Evolutionary conservation across 2,329 filamentous ascomycete genomes (phyloP).

Genomic region (Microcera coccophila): DNA sequence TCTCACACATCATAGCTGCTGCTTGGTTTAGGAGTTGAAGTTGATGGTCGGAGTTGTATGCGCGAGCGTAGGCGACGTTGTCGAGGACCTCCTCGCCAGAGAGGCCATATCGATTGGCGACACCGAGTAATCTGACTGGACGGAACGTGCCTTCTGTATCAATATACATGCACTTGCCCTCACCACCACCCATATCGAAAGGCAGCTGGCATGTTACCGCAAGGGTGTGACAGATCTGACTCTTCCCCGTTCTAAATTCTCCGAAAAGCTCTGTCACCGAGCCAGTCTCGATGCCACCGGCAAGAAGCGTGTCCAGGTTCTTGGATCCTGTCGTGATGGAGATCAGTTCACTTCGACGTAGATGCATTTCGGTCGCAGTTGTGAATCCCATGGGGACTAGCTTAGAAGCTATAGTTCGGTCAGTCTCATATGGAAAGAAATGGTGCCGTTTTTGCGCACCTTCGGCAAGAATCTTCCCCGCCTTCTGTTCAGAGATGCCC

Average conservation of each 20-base stretch:
- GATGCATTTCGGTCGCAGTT: constrained; percentile 98
- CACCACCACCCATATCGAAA: constrained; percentile 97
- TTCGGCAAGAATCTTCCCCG: constrained; percentile 83
- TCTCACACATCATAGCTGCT: constrained; percentile 99
- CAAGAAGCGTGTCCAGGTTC: constrained; percentile 89
- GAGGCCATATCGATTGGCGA: constrained; percentile 89
- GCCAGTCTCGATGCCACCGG: constrained; percentile 92
- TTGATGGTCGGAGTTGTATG: constrained; percentile 98
- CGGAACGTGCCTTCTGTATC: constrained; percentile 97
- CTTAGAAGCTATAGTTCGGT: constrained; percentile 68
- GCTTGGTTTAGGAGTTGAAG: constrained; percentile 92
- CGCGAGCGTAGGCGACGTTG: constrained; percentile 95
- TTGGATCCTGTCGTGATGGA: constrained; percentile 98
- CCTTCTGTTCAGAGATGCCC: constrained; percentile 96
- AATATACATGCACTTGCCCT: constrained; percentile 97
- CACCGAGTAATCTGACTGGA: constrained; percentile 83
- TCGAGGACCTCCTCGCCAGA: constrained; percentile 96
- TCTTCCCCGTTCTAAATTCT: constrained; percentile 96
- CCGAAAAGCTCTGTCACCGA: constrained; percentile 98
- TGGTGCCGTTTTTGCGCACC: constrained; percentile 62
- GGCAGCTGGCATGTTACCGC: constrained; percentile 96
- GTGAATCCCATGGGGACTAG: constrained; percentile 99
- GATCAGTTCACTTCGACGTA: constrained; percentile 91
- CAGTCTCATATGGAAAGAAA: constrained; percentile 3
- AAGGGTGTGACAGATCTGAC: constrained; percentile 97